phyloP scores from a whole-genome alignment of 306 rosid species.

The Vicia villosa region DNA sequence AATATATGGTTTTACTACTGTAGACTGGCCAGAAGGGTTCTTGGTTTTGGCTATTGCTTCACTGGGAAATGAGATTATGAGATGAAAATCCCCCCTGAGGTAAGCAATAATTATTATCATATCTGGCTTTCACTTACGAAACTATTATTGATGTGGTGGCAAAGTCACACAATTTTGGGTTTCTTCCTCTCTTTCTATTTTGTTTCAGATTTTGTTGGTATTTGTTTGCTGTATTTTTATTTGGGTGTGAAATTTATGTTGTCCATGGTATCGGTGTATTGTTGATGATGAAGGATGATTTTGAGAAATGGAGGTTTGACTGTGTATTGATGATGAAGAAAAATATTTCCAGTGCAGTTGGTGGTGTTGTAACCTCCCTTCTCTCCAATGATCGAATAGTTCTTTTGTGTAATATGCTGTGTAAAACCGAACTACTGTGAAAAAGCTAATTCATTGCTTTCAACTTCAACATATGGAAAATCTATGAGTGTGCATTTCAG shows the following conservation, averaged over 20 bases:
- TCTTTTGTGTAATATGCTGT: slow-evolving; percentile 66
- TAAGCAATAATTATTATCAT: neutral
- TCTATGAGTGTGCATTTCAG: neutral
- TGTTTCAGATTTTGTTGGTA: no score
- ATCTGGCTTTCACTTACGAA: neutral
- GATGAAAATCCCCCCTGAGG: slow-evolving; percentile 58
- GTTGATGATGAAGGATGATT: no score
- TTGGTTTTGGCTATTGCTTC: slow-evolving; percentile 84
- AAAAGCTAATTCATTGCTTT: slow-evolving; percentile 8
- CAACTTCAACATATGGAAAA: neutral
- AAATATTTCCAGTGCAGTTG: slow-evolving; percentile 71
- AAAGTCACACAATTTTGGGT: no score
- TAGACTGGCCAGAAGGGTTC: slow-evolving; percentile 87
- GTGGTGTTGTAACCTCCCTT: slow-evolving; percentile 79
- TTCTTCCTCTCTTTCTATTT: no score
- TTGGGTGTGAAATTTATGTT: no score
- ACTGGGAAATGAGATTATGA: slow-evolving; percentile 59
- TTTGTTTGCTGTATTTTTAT: no score
- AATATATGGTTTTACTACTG: slow-evolving; percentile 74
- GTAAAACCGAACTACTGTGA: neutral
- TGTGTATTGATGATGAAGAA: slow-evolving; percentile 54
- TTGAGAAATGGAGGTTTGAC: no score
- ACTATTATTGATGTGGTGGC: neutral
- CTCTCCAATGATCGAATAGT: slow-evolving; percentile 78
- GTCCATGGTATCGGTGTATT: no score